Evolutionary conservation across 2,329 filamentous ascomycete genomes (phyloP).

Genomic region (Hypocrella siamensis): DNA sequence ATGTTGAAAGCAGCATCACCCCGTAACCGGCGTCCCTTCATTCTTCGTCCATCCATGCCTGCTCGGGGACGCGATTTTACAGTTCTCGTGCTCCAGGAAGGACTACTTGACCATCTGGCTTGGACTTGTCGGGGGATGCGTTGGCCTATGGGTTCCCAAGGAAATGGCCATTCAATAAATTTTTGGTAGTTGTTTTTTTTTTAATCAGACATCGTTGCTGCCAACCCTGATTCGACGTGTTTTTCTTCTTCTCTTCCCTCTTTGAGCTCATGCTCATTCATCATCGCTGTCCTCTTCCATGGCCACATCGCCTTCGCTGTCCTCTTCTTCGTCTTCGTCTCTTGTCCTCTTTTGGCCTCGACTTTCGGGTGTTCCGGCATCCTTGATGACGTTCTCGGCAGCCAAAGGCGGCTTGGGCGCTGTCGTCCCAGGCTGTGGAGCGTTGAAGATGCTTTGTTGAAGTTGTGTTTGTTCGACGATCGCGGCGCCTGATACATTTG

Average conservation of each 20-base stretch:
- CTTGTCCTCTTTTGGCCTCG: constrained; percentile 56
- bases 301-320: constrained; percentile 51
- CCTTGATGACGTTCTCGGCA: constrained; percentile 31
- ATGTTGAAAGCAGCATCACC: constrained; percentile 56
- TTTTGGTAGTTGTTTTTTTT: constrained; percentile 2
- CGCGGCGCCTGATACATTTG: constrained; percentile 34
- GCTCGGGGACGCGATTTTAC: constrained; percentile 64
- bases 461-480: constrained; percentile 53
- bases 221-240: not conserved
- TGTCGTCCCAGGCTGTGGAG: constrained; percentile 37
- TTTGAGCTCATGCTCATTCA: constrained; percentile 43
- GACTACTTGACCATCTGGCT: constrained; percentile 81
- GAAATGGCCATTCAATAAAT: constrained; percentile 38
- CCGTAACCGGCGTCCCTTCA: constrained; percentile 57
- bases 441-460: constrained; percentile 69
- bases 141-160: constrained; percentile 63
- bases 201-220: not conserved
- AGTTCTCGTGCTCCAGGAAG: constrained; percentile 43
- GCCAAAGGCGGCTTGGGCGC: constrained; percentile 32
- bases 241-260: not conserved
- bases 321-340: constrained; percentile 53
- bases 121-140: constrained; percentile 66
- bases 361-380: constrained; percentile 35
- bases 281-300: constrained; percentile 62
- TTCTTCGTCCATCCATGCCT: constrained; percentile 93